Evolutionary conservation across 108 stramenopile species (phyloP).

Genomic region (Schizochytrium sp.): DNA sequence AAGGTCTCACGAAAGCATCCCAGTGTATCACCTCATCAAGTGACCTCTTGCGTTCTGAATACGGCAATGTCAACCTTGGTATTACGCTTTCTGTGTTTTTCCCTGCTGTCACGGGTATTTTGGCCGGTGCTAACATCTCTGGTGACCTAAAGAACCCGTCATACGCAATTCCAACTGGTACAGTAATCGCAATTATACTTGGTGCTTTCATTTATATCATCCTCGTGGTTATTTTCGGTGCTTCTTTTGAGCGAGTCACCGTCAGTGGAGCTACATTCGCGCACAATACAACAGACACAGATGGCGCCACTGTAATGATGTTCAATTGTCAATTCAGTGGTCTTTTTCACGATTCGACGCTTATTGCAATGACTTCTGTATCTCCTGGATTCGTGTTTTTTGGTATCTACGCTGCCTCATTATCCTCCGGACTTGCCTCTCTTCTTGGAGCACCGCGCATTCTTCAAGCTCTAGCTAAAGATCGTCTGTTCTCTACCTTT

Average conservation of each 20-base stretch:
- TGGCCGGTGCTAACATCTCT: constrained; percentile 78
- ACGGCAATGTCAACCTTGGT: constrained; percentile 32
- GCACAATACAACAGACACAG: background rate
- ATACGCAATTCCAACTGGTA: constrained; percentile 79
- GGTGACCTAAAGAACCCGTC: constrained; percentile 78
- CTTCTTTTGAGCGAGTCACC: constrained; percentile 73
- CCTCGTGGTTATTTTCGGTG: constrained; percentile 78
- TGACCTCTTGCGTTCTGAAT: constrained; percentile 1
- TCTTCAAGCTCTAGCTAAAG: constrained; percentile 79
- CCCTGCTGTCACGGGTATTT: constrained; percentile 82
- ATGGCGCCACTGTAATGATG: background rate
- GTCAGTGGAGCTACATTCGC: constrained; percentile 61
- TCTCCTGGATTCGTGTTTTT: constrained; percentile 79
- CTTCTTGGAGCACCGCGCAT: constrained; percentile 79
- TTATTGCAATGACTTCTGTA: constrained; percentile 73
- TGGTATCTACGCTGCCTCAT: constrained; percentile 79
- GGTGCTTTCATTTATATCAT: constrained; percentile 70
- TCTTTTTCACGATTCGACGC: constrained; percentile 26
- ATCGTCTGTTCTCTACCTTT: constrained; percentile 69
- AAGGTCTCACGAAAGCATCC: background rate
- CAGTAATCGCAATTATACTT: constrained; percentile 67
- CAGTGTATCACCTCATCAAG: constrained; percentile 27
- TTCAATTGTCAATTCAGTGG: constrained; percentile 76
- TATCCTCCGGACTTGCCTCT: constrained; percentile 79
- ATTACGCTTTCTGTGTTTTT: constrained; percentile 78